Evolutionary conservation across 1,284 basidiomycete species (phyloP).

Genomic region (Fistulinella staudtii): DNA sequence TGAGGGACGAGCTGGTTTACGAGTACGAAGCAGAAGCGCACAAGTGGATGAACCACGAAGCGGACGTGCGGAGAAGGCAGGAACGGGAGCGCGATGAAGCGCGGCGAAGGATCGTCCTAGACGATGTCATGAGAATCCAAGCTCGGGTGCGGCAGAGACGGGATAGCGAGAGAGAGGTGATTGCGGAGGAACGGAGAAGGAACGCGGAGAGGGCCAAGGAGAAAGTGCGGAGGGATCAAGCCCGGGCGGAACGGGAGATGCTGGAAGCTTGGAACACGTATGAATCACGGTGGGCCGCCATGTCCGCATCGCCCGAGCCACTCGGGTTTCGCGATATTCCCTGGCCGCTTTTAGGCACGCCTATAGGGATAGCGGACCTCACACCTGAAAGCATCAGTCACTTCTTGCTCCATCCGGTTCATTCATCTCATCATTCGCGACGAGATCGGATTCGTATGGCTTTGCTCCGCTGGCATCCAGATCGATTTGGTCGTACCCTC

Average conservation of each 20-base stretch:
- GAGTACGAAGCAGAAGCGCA: slow-evolving; percentile 48
- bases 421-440: slow-evolving; percentile 52
- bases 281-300: slow-evolving; percentile 58
- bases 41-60: slow-evolving; percentile 49
- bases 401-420: slow-evolving; percentile 59
- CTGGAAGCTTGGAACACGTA: slow-evolving; percentile 56
- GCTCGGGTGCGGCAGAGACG: slow-evolving; percentile 42
- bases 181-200: slow-evolving; percentile 38
- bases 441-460: slow-evolving; percentile 64
- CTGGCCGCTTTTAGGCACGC: slow-evolving; percentile 57
- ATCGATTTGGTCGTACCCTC: slow-evolving; percentile 59
- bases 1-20: slow-evolving; percentile 50
- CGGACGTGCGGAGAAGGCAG: slow-evolving; percentile 40
- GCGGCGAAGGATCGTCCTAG: slow-evolving; percentile 41
- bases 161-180: slow-evolving; percentile 42
- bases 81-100: slow-evolving; percentile 40
- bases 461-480: slow-evolving; percentile 73
- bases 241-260: slow-evolving; percentile 37
- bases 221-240: slow-evolving; percentile 37
- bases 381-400: slow-evolving; percentile 44
- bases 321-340: slow-evolving; percentile 60
- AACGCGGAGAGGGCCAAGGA: slow-evolving; percentile 26
- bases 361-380: slow-evolving; percentile 46
- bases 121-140: slow-evolving; percentile 47
- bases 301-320: slow-evolving; percentile 37